A percentile compares a stretch with the other conserved stretches of the same genome.
phyloP scores from a whole-genome alignment of 2,329 filamentous ascomycete genomes.

The Aspergillus udagawae region DNA sequence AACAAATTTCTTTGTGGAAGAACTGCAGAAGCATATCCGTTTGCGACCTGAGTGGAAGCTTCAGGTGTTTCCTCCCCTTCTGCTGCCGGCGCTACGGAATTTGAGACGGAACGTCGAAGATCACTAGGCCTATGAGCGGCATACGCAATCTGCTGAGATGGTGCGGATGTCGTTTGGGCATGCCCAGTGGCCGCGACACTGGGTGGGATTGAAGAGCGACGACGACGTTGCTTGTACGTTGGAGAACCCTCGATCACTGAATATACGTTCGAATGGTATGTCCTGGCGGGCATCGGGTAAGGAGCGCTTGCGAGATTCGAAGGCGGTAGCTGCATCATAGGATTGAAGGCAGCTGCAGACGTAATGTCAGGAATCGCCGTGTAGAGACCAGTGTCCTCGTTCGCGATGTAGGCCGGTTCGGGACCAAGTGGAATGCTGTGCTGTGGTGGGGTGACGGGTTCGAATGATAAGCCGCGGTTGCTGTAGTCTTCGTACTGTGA shows the following conservation, averaged over 20 bases:
- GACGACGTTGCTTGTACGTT: slow-evolving; percentile 95
- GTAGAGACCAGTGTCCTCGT: slow-evolving; percentile 95
- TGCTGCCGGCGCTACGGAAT: slow-evolving; percentile 74
- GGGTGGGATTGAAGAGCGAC: slow-evolving; percentile 87
- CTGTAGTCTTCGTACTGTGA: slow-evolving; percentile 98
- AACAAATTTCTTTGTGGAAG: slow-evolving; percentile 75
- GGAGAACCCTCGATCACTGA: slow-evolving; percentile 96
- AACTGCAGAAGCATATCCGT: slow-evolving; percentile 65
- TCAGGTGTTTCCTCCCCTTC: slow-evolving; percentile 79
- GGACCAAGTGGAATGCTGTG: slow-evolving; percentile 74
- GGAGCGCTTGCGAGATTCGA: slow-evolving; percentile 78
- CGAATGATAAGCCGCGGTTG: slow-evolving; percentile 91
- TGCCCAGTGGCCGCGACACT: slow-evolving; percentile 58
- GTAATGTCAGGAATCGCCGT: slow-evolving; percentile 84
- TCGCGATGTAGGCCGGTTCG: slow-evolving; percentile 95
- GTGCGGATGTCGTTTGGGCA: slow-evolving; percentile 39
- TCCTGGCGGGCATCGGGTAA: slow-evolving; percentile 66
- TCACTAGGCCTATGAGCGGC: slow-evolving; percentile 79
- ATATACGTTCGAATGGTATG: slow-evolving; percentile 75
- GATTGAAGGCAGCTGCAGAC: slow-evolving; percentile 72
- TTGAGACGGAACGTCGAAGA: slow-evolving; percentile 83
- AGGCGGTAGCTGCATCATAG: slow-evolving; percentile 85
- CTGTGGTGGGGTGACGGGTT: slow-evolving; percentile 94
- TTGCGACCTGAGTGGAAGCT: slow-evolving; percentile 72
- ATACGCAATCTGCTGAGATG: slow-evolving; percentile 44